Evolutionary conservation across 805 yeast species (phyloP).

Genomic region (Grigorovia yakushimaensis): DNA sequence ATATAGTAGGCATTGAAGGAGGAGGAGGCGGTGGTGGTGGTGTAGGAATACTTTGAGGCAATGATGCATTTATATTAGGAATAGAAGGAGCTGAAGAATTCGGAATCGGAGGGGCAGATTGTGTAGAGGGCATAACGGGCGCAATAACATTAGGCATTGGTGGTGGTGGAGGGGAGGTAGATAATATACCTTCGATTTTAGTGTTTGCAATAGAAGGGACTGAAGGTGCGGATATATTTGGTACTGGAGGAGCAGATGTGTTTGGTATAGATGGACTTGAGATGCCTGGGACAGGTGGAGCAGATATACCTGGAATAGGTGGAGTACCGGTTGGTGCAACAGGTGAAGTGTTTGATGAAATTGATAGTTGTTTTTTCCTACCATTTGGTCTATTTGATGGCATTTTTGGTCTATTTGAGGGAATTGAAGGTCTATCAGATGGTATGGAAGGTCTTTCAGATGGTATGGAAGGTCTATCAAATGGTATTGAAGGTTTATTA

Average conservation of each 20-base stretch:
- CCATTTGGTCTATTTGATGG: conserved; percentile 15
- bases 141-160: conserved; percentile 13
- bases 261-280: conserved; percentile 8
- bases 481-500: no score
- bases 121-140: conserved; percentile 11
- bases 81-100: conserved; percentile 10
- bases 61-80: conserved; percentile 20
- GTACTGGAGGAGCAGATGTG: conserved; percentile 11
- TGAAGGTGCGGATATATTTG: conserved; percentile 12
- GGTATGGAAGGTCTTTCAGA: conserved; percentile 7
- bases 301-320: conserved; percentile 20
- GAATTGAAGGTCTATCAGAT: conserved; percentile 6
- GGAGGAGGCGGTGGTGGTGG: conserved; percentile 16
- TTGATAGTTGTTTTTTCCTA: conserved; percentile 8
- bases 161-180: conserved; percentile 14
- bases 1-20: conserved; percentile 27
- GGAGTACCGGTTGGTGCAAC: conserved; percentile 20
- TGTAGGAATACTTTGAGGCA: conserved; percentile 14
- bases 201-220: conserved; percentile 11
- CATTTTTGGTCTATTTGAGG: conserved; percentile 11
- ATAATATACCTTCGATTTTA: no score
- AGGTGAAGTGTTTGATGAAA: conserved; percentile 12
- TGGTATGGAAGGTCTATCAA: conserved; percentile 10
- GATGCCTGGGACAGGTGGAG: no score
- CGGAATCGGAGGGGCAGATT: conserved; percentile 15